These are phyloP conservation scores for Peltaster fructicola DNA, from an alignment of 2,329 filamentous ascomycete genomes.

Conservation along the genomic window DNA sequence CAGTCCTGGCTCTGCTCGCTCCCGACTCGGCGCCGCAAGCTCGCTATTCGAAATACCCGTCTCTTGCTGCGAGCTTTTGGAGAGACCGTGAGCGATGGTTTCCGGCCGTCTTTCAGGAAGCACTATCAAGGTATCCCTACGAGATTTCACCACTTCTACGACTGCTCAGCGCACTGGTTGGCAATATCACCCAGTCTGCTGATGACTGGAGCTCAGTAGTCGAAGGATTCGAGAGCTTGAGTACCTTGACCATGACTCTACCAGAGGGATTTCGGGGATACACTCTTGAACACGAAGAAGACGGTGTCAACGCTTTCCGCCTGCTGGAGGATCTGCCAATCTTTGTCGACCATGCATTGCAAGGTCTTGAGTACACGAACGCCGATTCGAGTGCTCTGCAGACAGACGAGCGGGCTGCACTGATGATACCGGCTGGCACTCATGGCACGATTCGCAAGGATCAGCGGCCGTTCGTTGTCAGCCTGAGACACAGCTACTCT, in stretches of 20 bases:
- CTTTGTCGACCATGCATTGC: constrained; percentile 26
- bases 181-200: constrained; percentile 3
- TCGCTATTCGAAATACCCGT: constrained; percentile 2
- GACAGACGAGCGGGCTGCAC: constrained; percentile 17
- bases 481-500: constrained; percentile 62
- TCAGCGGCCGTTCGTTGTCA: constrained; percentile 53
- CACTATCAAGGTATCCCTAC: constrained; percentile 65
- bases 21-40: constrained; percentile 5
- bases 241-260: constrained; percentile 62
- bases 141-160: constrained; percentile 61
- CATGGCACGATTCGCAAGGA: constrained; percentile 60
- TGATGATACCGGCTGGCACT: constrained; percentile 49
- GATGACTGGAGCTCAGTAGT: constrained; percentile 24
- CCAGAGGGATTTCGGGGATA: constrained; percentile 56
- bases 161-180: constrained; percentile 11
- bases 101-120: constrained; percentile 43
- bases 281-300: constrained; percentile 64
- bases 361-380: constrained; percentile 1
- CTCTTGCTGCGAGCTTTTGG: constrained; percentile 34
- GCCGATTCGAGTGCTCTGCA: constrained; percentile 2
- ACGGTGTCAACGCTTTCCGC: constrained; percentile 63
- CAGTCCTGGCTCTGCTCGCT: constrained; percentile 45
- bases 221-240: constrained; percentile 48
- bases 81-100: constrained; percentile 38
- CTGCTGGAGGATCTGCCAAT: constrained; percentile 47